Percentiles rank a stretch among this genome's conserved stretches.
Evolutionary conservation across 2,329 filamentous ascomycete genomes (phyloP).

Genomic region (Pseudofabraea citricarpa): DNA sequence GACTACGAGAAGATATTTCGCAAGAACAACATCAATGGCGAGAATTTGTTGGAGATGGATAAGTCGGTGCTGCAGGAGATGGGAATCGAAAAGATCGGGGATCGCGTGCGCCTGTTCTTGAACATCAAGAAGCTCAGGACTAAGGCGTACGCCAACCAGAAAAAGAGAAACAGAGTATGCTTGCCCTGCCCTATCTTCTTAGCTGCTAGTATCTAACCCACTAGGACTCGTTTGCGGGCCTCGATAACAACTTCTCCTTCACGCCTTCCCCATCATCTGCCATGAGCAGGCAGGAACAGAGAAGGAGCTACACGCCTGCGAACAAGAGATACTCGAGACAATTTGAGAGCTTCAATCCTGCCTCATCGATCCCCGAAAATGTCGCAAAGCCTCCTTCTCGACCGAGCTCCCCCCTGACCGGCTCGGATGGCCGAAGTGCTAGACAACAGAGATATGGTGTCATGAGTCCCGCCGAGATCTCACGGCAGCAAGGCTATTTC

Average conservation of each 20-base stretch:
- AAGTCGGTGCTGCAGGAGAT: constrained; percentile 95
- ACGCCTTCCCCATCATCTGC: constrained; percentile 60
- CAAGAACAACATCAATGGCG: constrained; percentile 94
- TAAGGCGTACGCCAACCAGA: constrained; percentile 70
- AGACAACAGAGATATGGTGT: constrained; percentile 49
- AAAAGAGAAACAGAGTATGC: constrained; percentile 80
- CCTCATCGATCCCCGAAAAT: constrained; percentile 28
- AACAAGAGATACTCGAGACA: constrained; percentile 64
- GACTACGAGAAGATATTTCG: constrained; percentile 90
- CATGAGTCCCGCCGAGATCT: constrained; percentile 50
- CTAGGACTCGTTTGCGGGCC: constrained; percentile 77
- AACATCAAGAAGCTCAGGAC: constrained; percentile 80
- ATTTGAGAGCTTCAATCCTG: constrained; percentile 37
- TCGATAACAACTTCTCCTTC: constrained; percentile 70
- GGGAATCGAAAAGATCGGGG: constrained; percentile 96
- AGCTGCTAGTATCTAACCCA: constrained; percentile 20
- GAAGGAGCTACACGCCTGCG: too few relatives aligned
- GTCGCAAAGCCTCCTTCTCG: constrained; percentile 55
- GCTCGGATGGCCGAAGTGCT: constrained; percentile 20
- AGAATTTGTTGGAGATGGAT: constrained; percentile 95
- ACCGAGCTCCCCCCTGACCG: constrained; percentile 59
- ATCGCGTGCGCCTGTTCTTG: constrained; percentile 85
- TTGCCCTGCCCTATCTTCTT: not conserved
- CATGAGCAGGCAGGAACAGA: too few relatives aligned
- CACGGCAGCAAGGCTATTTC: constrained; percentile 47